Evolutionary conservation across 495 filamentous ascomycete species (phyloP), one percentile per base, ranked within the genome.

Genomic region (Amphirosellinia nigrospora): DNA sequence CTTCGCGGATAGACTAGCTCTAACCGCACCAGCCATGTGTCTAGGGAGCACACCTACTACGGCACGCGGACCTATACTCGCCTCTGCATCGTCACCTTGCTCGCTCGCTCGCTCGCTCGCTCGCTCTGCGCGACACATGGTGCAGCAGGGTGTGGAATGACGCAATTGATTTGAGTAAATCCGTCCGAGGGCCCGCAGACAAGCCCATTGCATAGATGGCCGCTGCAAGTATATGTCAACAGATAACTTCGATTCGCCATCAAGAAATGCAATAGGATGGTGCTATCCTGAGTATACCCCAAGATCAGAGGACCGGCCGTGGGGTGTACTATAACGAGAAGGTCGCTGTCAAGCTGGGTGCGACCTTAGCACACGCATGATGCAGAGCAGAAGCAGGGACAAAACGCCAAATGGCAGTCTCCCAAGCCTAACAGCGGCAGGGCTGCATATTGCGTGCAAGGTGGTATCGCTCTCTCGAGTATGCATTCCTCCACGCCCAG

Each of bases 141-240:
- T 53, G 63, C 63, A 39, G 30, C 21, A 53, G 34, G 21, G n/a
- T 41, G 21, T 65, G 11, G 39, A 39, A 65, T 65, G 63, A 65
- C 63, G 63, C 63, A 65, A 38, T n/a, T 53, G 32, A 65, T 65
- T 65, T 65, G 63, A 65, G 4, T 65, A 53, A 53, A 53, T 30
- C n/a, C 19, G 45, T 15, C 46, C 46, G n/a, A 39, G 63, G 46
- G n/a, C 1, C 21, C 32, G 46, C 43, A 26, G 7, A 32, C 21
- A 50, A 7, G 28, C 10, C 7, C 39, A 46, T 64, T 61, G 36
- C 36, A 36, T 38, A 30, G 53, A 32, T 30, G 53, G 23, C 21
- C 36, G 36, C 53, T 59, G 53, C 66, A 61, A 36, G 66, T 63
- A 68, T 62, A 63, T 68, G 58, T 68, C 53, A 68, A 58, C 28